phyloP scores from a whole-genome alignment of 371 early-diverging fungal genomes.

The Lichtheimia corymbifera region DNA sequence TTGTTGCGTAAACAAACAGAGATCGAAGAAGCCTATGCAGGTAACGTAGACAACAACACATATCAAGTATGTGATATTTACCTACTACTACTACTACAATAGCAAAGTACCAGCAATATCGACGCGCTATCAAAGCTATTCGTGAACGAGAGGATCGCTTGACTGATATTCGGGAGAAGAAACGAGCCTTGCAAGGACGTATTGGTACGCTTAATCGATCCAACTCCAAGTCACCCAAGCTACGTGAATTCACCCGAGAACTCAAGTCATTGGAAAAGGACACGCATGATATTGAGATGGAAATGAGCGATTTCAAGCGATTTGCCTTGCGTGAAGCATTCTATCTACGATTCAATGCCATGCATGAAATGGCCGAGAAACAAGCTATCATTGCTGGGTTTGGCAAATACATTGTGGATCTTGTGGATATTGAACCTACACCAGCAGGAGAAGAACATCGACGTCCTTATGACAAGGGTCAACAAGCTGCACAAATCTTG shows the following conservation, averaged over 20 bases:
- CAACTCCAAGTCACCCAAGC: conserved; percentile 35
- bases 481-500: conserved; percentile 36
- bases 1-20: conserved; percentile 37
- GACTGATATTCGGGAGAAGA: conserved; percentile 45
- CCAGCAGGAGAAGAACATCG: conserved; percentile 25
- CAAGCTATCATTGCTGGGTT: conserved; percentile 48
- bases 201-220: conserved; percentile 32
- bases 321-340: conserved; percentile 53
- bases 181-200: conserved; percentile 37
- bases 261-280: conserved; percentile 41
- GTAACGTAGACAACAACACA: conserved; percentile 16
- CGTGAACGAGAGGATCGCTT: conserved; percentile 46
- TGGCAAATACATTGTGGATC: conserved; percentile 49
- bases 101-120: conserved; percentile 46
- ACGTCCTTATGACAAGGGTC: conserved; percentile 35
- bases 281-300: conserved; percentile 44
- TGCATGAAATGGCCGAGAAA: conserved; percentile 49
- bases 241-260: conserved; percentile 37
- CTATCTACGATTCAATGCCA: conserved; percentile 51
- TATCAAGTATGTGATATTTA: neutral
- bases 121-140: conserved; percentile 48
- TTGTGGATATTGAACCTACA: conserved; percentile 43
- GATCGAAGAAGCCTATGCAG: conserved; percentile 39
- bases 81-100: too few species aligned
- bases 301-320: conserved; percentile 50